A percentile compares a stretch with the other conserved stretches of the same genome.
These are phyloP conservation scores for Aspergillus pseudonomiae DNA, from an alignment of 2,329 filamentous ascomycete species.

Conservation along the genomic window DNA sequence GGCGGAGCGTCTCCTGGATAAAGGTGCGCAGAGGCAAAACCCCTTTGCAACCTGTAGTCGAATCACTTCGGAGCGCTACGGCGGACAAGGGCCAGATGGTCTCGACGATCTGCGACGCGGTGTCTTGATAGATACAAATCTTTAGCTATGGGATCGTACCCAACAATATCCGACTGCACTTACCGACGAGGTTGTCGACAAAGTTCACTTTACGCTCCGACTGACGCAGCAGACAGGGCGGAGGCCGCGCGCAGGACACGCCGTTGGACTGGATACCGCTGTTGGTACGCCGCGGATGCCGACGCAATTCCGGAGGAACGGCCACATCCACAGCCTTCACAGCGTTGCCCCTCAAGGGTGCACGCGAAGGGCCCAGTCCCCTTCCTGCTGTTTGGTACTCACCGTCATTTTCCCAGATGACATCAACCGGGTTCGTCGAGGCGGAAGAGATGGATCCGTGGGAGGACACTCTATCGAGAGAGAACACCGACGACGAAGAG, in stretches of 20 bases:
- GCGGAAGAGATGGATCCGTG: constrained; percentile 72
- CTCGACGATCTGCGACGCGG: constrained; percentile 94
- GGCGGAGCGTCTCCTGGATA: constrained; percentile 93
- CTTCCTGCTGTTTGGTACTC: constrained; percentile 32
- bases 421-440: constrained; percentile 63
- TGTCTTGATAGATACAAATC: constrained; percentile 65
- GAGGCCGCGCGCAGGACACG: constrained; percentile 58
- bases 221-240: constrained; percentile 80
- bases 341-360: constrained; percentile 30
- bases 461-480: constrained; percentile 64
- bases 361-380: constrained; percentile 28
- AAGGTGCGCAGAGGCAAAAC: constrained; percentile 91
- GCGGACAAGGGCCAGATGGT: constrained; percentile 95
- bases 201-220: constrained; percentile 92
- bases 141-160: constrained; percentile 33
- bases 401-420: constrained; percentile 48
- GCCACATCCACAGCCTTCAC: constrained; percentile 36
- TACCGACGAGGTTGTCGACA: constrained; percentile 96
- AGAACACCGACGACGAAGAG: constrained; percentile 78
- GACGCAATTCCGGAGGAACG: constrained; percentile 45
- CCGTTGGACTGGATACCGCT: constrained; percentile 52
- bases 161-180: constrained; percentile 49
- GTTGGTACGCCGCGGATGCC: constrained; percentile 57
- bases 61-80: constrained; percentile 72
- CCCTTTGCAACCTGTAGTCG: constrained; percentile 65